These are phyloP conservation scores for Brachypodium distachyon DNA, from an alignment of 202 grass and related monocot genomes.

Conservation along the genomic window DNA sequence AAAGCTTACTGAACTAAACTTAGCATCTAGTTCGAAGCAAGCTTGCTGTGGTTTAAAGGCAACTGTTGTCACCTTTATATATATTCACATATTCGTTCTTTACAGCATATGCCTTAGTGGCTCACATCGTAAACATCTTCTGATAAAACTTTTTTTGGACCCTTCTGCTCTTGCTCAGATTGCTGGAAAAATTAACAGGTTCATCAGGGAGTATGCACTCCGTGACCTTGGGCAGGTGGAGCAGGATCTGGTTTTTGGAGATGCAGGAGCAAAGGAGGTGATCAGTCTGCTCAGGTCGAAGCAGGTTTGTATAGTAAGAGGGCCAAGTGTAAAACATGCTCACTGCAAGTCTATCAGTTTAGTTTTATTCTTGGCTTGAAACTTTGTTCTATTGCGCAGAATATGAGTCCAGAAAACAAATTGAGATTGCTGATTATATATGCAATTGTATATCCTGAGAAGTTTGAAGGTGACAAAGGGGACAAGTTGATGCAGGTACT, in stretches of 20 bases:
- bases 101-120: neutral
- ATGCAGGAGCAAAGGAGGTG: slow-evolving; percentile 92
- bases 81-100: neutral
- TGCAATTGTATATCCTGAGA: slow-evolving; percentile 72
- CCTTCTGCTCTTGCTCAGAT: slow-evolving; percentile 44
- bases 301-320: slow-evolving; percentile 48
- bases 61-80: neutral
- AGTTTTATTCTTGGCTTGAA: slow-evolving; percentile 24
- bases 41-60: neutral
- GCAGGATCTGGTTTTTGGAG: slow-evolving; percentile 97
- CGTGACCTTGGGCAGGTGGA: slow-evolving; percentile 80
- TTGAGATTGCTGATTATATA: slow-evolving; percentile 89
- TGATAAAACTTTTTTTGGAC: neutral
- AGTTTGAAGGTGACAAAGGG: slow-evolving; percentile 98
- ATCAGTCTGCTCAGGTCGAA: slow-evolving; percentile 80
- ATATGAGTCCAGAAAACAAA: slow-evolving; percentile 94
- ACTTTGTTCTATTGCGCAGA: slow-evolving; percentile 38
- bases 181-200: slow-evolving; percentile 85
- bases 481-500: slow-evolving; percentile 91
- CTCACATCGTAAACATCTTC: neutral
- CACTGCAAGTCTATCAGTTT: neutral
- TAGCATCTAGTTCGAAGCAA: neutral
- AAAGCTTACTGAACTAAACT: neutral
- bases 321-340: neutral
- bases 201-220: slow-evolving; percentile 63